phyloP scores from a whole-genome alignment of 805 yeast species.

The Lipomyces anomalus region DNA sequence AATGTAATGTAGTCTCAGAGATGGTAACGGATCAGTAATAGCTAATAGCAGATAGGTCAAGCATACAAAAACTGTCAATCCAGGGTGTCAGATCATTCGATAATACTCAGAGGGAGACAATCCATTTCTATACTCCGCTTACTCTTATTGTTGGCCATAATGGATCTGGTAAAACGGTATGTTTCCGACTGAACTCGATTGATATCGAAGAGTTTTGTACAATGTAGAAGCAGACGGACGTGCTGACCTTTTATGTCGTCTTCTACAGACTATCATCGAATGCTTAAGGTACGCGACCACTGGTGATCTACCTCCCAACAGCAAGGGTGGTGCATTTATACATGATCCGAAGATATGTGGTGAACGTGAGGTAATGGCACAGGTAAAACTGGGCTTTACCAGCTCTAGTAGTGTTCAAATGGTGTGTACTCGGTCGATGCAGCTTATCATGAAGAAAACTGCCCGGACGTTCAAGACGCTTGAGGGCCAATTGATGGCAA shows the following conservation, averaged over 20 bases:
- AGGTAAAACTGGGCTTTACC: constrained; percentile 79
- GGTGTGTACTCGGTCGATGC: constrained; percentile 84
- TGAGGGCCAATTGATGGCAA: constrained; percentile 77
- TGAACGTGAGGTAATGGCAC: constrained; percentile 76
- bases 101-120: constrained; percentile 74
- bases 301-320: constrained; percentile 92
- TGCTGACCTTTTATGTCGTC: background rate
- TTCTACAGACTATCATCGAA: constrained; percentile 71
- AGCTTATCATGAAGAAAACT: constrained; percentile 57
- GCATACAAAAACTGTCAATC: constrained; percentile 46
- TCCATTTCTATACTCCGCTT: constrained; percentile 82
- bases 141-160: constrained; percentile 93
- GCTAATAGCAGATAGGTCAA: no score
- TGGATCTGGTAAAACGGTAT: constrained; percentile 85
- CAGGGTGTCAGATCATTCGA: constrained; percentile 90
- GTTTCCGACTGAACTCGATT: background rate
- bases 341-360: constrained; percentile 74
- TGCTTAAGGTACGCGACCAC: constrained; percentile 91
- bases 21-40: no score
- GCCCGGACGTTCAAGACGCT: constrained; percentile 77
- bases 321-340: constrained; percentile 92
- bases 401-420: constrained; percentile 66
- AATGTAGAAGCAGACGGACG: no score
- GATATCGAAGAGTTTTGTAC: no score
- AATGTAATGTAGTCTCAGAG: no score